Evolutionary conservation across 2,329 filamentous ascomycete species (phyloP).

Genomic region (Colletotrichum eremochloae): DNA sequence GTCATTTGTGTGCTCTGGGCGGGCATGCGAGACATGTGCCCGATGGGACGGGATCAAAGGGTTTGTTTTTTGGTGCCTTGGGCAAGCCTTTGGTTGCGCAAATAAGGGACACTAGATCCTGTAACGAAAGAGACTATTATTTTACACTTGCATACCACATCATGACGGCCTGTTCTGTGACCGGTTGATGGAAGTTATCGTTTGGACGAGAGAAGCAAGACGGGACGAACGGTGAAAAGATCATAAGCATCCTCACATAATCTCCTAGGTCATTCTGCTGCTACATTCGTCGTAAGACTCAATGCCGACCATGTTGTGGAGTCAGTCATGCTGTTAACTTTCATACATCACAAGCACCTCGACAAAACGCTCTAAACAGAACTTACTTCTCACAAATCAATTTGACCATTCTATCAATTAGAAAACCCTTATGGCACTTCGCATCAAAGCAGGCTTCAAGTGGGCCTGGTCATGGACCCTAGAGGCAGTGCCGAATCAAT

Average conservation of each 20-base stretch:
- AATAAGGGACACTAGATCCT: slow-evolving; percentile 33
- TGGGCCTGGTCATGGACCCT: slow-evolving; percentile 9
- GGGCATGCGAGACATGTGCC: not conserved
- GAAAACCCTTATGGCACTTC: slow-evolving; percentile 9
- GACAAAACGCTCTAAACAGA: not conserved
- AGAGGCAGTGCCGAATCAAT: slow-evolving; percentile 31
- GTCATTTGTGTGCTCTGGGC: slow-evolving; percentile 22
- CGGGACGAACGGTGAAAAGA: too few species aligned
- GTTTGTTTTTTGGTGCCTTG: slow-evolving; percentile 21
- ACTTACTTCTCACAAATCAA: slow-evolving; percentile 25
- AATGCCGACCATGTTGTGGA: not conserved
- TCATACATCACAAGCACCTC: not conserved
- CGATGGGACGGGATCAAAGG: slow-evolving; percentile 6
- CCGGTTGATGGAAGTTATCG: not conserved
- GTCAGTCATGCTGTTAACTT: not conserved
- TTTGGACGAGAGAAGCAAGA: not conserved
- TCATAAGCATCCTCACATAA: not conserved
- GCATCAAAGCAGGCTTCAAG: slow-evolving; percentile 18
- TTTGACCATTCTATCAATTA: slow-evolving; percentile 37
- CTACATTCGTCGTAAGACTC: not conserved
- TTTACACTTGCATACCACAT: not conserved
- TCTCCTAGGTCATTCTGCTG: not conserved
- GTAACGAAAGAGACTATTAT: slow-evolving; percentile 32
- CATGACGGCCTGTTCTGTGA: not conserved
- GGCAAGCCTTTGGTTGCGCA: slow-evolving; percentile 27